These are phyloP conservation scores for Coniochaeta sp. DNA, from an alignment of 2,329 filamentous ascomycete genomes.

Conservation along the genomic window DNA sequence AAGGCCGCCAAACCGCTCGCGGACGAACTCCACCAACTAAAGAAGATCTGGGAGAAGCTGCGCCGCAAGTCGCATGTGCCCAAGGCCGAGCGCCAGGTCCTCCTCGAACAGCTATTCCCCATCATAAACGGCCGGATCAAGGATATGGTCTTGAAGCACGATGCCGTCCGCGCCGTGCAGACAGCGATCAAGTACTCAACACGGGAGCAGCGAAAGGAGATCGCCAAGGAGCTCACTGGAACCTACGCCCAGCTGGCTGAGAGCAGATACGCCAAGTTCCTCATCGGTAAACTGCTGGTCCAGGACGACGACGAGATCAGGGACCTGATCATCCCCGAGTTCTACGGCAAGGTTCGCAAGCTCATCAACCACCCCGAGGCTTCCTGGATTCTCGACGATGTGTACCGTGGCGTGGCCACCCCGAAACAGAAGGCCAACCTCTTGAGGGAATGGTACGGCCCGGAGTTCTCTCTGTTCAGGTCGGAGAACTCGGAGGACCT, in stretches of 20 bases:
- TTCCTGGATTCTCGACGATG: constrained; percentile 95
- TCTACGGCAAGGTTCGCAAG: constrained; percentile 87
- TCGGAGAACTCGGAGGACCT: constrained; percentile 42
- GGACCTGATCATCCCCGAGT: constrained; percentile 85
- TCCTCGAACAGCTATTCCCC: constrained; percentile 82
- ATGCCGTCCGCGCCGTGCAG: constrained; percentile 92
- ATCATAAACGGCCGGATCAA: constrained; percentile 88
- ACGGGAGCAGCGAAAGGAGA: constrained; percentile 74
- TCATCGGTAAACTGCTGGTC: constrained; percentile 93
- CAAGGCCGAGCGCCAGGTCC: constrained; percentile 76
- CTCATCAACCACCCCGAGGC: constrained; percentile 95
- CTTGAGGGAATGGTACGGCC: constrained; percentile 91
- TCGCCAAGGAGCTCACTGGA: constrained; percentile 79
- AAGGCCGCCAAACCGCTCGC: constrained; percentile 90
- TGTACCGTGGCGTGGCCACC: constrained; percentile 84
- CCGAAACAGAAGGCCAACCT: constrained; percentile 78
- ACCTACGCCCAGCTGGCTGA: constrained; percentile 81
- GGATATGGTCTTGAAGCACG: constrained; percentile 97
- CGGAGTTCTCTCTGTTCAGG: constrained; percentile 82
- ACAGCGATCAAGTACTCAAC: constrained; percentile 95
- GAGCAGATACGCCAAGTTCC: constrained; percentile 94
- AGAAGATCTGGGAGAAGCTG: constrained; percentile 95
- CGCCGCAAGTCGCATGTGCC: constrained; percentile 90
- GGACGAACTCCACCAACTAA: constrained; percentile 79
- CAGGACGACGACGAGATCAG: constrained; percentile 82